Conservation (phyloP, 108 stramenopile species). For the Mediolabrus comicus region DNA sequence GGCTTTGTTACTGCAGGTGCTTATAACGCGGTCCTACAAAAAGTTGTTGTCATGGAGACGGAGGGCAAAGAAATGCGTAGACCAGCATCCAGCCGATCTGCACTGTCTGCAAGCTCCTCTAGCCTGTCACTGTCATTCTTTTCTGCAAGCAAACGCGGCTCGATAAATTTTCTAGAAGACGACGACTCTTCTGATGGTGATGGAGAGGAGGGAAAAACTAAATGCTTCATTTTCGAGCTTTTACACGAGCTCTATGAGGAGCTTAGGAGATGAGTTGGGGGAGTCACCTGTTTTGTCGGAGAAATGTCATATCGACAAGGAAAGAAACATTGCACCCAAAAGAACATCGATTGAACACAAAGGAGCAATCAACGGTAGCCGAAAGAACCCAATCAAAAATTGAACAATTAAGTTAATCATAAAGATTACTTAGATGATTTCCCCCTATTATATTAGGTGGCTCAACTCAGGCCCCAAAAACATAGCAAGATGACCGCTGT, state of each 20-base stretch:
- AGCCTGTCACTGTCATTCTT: too few relatives aligned
- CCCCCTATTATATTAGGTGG: constrained; percentile 17
- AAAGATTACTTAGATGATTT: too few relatives aligned
- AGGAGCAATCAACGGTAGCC: neutral
- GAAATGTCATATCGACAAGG: neutral
- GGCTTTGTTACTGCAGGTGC: neutral
- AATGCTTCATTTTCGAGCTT: neutral
- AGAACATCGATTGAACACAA: neutral
- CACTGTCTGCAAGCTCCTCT: too few relatives aligned
- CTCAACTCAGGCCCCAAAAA: constrained; percentile 37
- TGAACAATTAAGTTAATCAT: too few relatives aligned
- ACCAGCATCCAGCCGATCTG: neutral
- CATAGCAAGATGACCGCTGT: constrained; percentile 29
- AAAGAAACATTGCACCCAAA: neutral
- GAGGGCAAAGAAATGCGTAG: neutral
- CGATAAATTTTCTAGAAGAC: neutral
- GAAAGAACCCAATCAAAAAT: too few relatives aligned
- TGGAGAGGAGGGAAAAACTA: neutral
- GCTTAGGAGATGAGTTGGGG: neutral
- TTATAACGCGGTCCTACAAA: neutral
- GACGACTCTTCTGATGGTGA: neutral
- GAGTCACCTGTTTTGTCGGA: neutral
- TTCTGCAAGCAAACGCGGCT: neutral
- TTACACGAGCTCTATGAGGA: neutral
- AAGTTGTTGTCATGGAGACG: neutral